A percentile compares a stretch with the other conserved stretches of the same genome.
These are phyloP conservation scores for Microdochium nivale DNA, from an alignment of 2,329 filamentous ascomycete genomes.

Conservation along the genomic window DNA sequence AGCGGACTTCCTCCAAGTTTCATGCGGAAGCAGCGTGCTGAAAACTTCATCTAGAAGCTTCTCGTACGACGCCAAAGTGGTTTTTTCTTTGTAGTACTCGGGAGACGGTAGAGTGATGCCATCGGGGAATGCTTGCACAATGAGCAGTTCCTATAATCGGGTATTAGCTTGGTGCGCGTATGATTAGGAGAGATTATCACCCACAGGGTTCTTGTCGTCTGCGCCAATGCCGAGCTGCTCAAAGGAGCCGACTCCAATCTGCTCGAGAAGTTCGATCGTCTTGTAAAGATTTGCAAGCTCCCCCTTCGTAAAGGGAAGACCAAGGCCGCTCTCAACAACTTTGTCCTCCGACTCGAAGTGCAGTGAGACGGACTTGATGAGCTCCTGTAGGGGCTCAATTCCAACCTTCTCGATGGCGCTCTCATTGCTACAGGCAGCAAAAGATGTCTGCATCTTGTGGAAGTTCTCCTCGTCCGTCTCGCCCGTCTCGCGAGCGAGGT, in stretches of 20 bases:
- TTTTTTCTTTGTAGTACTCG: constrained; percentile 49
- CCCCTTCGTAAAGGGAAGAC: neutral
- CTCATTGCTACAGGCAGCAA: constrained; percentile 59
- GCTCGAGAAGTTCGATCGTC: constrained; percentile 36
- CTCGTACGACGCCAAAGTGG: constrained; percentile 43
- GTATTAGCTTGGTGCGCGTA: constrained; percentile 3
- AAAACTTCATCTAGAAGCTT: constrained; percentile 30
- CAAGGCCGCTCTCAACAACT: constrained; percentile 12
- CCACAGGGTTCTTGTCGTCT: constrained; percentile 33
- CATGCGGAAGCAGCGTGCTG: constrained; percentile 16
- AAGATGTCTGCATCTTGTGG: constrained; percentile 54
- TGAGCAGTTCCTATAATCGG: constrained; percentile 16
- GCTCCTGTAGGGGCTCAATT: constrained; percentile 41
- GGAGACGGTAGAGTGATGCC: constrained; percentile 51
- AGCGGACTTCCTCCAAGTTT: constrained; percentile 11
- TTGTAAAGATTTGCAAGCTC: constrained; percentile 22
- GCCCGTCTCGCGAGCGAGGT: constrained; percentile 23
- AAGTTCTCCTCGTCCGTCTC: constrained; percentile 54
- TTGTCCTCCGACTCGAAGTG: constrained; percentile 14
- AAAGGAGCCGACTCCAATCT: constrained; percentile 32
- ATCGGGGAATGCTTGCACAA: constrained; percentile 32
- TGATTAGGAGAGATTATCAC: neutral
- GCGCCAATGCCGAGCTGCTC: constrained; percentile 25
- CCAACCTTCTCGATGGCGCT: constrained; percentile 45
- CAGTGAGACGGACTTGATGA: constrained; percentile 40